Conservation (phyloP, 2,329 filamentous ascomycete genomes). For the Ilyonectria destructans region DNA sequence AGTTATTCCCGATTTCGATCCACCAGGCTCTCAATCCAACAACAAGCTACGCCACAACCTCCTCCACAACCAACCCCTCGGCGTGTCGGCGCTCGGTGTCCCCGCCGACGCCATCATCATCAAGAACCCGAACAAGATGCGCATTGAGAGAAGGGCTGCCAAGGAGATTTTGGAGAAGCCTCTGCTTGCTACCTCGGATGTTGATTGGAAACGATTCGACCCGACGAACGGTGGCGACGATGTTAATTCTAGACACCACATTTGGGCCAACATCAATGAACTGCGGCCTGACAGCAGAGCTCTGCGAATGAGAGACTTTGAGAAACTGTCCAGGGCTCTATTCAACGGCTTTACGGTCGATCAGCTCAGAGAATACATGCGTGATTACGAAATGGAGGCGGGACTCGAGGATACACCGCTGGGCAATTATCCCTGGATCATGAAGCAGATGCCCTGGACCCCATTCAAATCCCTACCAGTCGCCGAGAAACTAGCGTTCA, state of each 20-base stretch:
- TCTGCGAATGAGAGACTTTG: constrained; percentile 60
- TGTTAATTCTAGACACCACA: constrained; percentile 53
- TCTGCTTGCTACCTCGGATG: constrained; percentile 23
- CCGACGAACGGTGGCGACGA: constrained; percentile 46
- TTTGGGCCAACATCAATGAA: constrained; percentile 64
- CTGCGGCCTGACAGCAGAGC: constrained; percentile 62
- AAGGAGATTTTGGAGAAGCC: constrained; percentile 42
- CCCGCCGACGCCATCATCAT: constrained; percentile 65
- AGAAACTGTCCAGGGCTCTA: constrained; percentile 58
- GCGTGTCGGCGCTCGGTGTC: constrained; percentile 54
- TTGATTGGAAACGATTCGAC: constrained; percentile 55
- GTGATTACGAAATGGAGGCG: constrained; percentile 15
- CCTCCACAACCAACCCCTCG: constrained; percentile 51
- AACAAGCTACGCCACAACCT: constrained; percentile 46
- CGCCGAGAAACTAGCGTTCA: constrained; percentile 49
- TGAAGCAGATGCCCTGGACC: constrained; percentile 60
- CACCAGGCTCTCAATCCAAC: background rate
- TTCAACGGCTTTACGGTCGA: constrained; percentile 62
- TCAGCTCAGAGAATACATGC: constrained; percentile 64
- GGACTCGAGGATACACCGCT: constrained; percentile 18
- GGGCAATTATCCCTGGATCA: constrained; percentile 60
- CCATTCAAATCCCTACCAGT: constrained; percentile 49
- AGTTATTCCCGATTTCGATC: constrained; percentile 23
- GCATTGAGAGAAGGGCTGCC: constrained; percentile 31
- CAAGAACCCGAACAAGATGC: constrained; percentile 55